Conservation (phyloP, 768 basidiomycete species). For the Lentinula raphanica region DNA sequence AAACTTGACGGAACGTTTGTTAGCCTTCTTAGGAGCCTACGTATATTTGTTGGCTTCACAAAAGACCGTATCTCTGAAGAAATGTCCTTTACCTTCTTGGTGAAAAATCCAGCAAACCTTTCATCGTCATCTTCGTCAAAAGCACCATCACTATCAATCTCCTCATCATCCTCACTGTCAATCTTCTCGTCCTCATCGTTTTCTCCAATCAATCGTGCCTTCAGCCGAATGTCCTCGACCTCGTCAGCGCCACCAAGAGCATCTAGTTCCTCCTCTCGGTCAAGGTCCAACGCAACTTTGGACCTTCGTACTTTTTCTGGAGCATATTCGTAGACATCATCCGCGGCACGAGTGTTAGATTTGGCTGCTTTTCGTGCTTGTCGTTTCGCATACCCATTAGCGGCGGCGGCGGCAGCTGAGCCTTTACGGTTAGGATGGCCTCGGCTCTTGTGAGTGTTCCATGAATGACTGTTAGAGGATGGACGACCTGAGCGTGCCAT, state of each 20-base stretch:
- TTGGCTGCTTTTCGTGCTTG: slow-evolving; percentile 41
- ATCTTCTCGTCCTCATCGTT: slow-evolving; percentile 48
- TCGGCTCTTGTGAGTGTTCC: background rate
- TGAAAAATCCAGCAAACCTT: slow-evolving; percentile 63
- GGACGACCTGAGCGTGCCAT: background rate
- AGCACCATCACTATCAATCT: slow-evolving; percentile 79
- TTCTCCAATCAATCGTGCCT: slow-evolving; percentile 44
- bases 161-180: slow-evolving; percentile 74
- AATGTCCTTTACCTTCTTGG: slow-evolving; percentile 31
- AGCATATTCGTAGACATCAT: slow-evolving; percentile 67
- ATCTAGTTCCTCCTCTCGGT: slow-evolving; percentile 46
- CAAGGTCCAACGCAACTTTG: slow-evolving; percentile 49
- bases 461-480: background rate
- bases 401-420: slow-evolving; percentile 17
- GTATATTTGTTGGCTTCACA: slow-evolving; percentile 16
- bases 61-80: slow-evolving; percentile 7
- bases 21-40: slow-evolving; percentile 20
- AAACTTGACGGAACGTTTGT: slow-evolving; percentile 32
- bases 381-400: slow-evolving; percentile 47
- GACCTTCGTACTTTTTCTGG: slow-evolving; percentile 45
- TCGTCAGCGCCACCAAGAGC: slow-evolving; percentile 35
- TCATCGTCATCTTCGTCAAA: slow-evolving; percentile 82
- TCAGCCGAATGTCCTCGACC: slow-evolving; percentile 26
- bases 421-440: background rate
- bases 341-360: slow-evolving; percentile 27